Percentiles rank a stretch among this genome's conserved stretches.
Evolutionary conservation across 1,284 basidiomycete genomes (phyloP).

Genomic region (Melampsora larici-populina): DNA sequence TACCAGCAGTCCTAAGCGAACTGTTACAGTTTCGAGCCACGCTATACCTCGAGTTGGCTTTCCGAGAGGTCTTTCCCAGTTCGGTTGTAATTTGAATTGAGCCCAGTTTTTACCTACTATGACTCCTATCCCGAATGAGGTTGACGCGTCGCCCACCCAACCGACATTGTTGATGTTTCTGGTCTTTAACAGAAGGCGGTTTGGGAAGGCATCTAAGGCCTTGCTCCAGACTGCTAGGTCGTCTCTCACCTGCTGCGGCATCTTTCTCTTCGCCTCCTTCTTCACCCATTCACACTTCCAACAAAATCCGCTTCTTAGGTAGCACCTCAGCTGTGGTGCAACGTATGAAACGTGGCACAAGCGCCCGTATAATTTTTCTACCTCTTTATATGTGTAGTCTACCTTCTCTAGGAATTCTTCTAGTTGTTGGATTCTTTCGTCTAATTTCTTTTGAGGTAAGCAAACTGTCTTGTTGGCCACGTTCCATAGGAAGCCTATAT

Average conservation of each 20-base stretch:
- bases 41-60: background rate
- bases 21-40: background rate
- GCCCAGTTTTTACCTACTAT: background rate
- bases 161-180: background rate
- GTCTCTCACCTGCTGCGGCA: background rate
- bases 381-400: no score
- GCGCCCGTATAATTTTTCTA: no score
- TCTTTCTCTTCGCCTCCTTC: no score
- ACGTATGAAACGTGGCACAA: no score
- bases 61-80: background rate
- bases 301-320: no score
- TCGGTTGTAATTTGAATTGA: background rate
- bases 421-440: no score
- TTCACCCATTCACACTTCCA: no score
- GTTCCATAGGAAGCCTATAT: no score
- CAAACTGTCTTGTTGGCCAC: no score
- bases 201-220: background rate
- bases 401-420: no score
- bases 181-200: background rate
- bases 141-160: constrained; percentile 6
- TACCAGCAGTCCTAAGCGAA: no score
- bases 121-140: background rate
- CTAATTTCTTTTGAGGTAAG: background rate
- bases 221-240: background rate
- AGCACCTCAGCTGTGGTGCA: no score